phyloP scores from a whole-genome alignment of 495 filamentous ascomycete species.

The Lasiosphaeris hirsuta region DNA sequence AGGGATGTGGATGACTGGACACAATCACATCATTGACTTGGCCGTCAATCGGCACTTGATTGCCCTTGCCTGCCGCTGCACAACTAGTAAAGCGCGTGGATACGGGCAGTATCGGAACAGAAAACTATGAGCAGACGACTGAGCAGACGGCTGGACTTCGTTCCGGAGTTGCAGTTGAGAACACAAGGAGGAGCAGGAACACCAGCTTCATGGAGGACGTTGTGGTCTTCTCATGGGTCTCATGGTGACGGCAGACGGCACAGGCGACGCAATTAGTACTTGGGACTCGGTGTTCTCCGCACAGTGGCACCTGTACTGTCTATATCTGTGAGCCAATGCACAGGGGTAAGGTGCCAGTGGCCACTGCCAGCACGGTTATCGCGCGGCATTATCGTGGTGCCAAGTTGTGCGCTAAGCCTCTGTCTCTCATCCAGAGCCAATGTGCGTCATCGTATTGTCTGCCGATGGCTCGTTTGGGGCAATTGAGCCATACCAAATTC shows the following conservation, averaged over 20 bases:
- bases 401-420: conserved; percentile 11
- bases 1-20: background rate
- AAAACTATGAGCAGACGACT: no score
- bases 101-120: no score
- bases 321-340: background rate
- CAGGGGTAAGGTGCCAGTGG: conserved; percentile 2
- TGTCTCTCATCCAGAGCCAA: background rate
- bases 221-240: conserved; percentile 10
- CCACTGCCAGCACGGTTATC: background rate
- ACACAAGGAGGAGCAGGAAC: background rate
- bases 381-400: conserved; percentile 3
- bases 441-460: conserved; percentile 7
- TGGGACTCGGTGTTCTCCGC: conserved; percentile 1
- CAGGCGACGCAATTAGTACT: background rate
- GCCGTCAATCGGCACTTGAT: no score
- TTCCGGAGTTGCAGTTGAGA: background rate
- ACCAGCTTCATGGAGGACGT: conserved; percentile 3
- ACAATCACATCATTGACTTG: conserved; percentile 4
- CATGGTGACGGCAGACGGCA: conserved; percentile 16
- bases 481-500: background rate
- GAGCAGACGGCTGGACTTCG: no score
- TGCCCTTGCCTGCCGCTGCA: no score
- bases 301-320: conserved; percentile 10
- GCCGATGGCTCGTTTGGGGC: background rate
- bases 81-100: no score